Base-by-base conservation (phyloP, 1,284 basidiomycete species). In the Golubevia pallescens region DNA sequence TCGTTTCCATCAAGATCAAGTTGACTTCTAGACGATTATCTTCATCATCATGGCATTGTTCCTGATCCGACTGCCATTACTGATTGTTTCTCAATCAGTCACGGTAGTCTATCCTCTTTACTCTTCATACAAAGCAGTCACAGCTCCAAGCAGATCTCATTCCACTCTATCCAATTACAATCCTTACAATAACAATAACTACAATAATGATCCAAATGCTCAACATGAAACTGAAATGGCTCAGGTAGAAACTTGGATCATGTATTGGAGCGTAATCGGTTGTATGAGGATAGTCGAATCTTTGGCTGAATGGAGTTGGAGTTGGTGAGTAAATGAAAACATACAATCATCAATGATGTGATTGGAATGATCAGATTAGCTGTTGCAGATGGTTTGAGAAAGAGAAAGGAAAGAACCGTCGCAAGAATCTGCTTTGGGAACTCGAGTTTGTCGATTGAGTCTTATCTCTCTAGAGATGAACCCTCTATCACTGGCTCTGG, bases 261-360 rank as follows among this genome's bases (percentile, higher is more conserved):
- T 83, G 61, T 83, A 83, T 66, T 83, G 80, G 80, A 73, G 71
- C 60, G 70, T 83, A 3, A 70, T 77, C 16, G 77, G 74, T 0
- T 63, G 68, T 24, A 68, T 74, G 54, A 68, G 70, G 14, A 57
- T 77, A 4, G n/a, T 69, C 57, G 79, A 83, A 55, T 61, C 67
- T n/a, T 65, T 69, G 7, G 63, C 73, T 2, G 80, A 72, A n/a
- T 81, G 77, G 69, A 56, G 72, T 13, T 81, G 79, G 73, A 72
- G 69, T 3, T 83, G 80, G 80, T 67, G 21, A 13, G 68, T 52
- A 60, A 38, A 19, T 38, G 34, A 38, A 10, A 38, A 4, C 34
- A 5, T 10, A 38, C 34, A 38, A 38, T 38, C 34, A 5, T 10
- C 34, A 10, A n/a, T n/a, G 34, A 38, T 38, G 34, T 5, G 10